Percentiles rank a stretch among this genome's conserved stretches.
These are phyloP conservation scores for Erodium maritimum DNA, from an alignment of 345 rosid species.

Conservation along the genomic window DNA sequence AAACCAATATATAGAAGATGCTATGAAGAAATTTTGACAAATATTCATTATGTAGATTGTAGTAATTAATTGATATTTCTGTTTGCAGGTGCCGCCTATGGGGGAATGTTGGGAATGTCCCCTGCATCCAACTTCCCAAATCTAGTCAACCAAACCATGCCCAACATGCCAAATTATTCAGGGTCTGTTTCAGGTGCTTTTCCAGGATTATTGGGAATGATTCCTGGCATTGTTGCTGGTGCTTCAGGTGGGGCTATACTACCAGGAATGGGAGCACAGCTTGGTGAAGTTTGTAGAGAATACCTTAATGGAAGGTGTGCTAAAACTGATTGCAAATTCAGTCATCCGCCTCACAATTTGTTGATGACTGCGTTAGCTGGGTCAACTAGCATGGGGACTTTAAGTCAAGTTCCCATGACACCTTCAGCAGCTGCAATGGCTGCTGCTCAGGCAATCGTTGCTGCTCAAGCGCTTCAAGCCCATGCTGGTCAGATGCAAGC, in stretches of 20 bases:
- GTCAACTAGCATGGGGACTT: constrained; percentile 75
- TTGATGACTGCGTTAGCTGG: constrained; percentile 95
- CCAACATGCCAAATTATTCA: constrained; percentile 97
- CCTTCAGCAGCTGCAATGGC: constrained; percentile 99
- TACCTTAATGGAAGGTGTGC: constrained; percentile 78
- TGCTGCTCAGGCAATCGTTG: constrained; percentile 99
- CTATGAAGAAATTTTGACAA: no score
- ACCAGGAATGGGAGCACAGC: constrained; percentile 93
- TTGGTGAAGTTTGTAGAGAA: constrained; percentile 95
- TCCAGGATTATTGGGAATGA: constrained; percentile 88
- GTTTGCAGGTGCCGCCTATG: constrained; percentile 50
- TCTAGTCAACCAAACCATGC: constrained; percentile 89
- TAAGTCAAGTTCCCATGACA: constrained; percentile 95
- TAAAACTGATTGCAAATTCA: constrained; percentile 72
- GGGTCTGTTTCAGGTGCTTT: constrained; percentile 93
- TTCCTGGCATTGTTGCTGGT: constrained; percentile 80
- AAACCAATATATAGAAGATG: no score
- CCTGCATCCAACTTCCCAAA: constrained; percentile 65
- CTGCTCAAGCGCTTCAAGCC: constrained; percentile 99
- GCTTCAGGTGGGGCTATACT: constrained; percentile 91
- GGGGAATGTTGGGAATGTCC: constrained; percentile 67
- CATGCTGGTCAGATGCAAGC: constrained; percentile 99
- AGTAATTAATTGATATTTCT: constrained; percentile 1
- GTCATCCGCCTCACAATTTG: constrained; percentile 84
- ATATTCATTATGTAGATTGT: no score